Conservation (phyloP, 1,284 basidiomycete genomes). For the Ceratobasidium sp. region DNA sequence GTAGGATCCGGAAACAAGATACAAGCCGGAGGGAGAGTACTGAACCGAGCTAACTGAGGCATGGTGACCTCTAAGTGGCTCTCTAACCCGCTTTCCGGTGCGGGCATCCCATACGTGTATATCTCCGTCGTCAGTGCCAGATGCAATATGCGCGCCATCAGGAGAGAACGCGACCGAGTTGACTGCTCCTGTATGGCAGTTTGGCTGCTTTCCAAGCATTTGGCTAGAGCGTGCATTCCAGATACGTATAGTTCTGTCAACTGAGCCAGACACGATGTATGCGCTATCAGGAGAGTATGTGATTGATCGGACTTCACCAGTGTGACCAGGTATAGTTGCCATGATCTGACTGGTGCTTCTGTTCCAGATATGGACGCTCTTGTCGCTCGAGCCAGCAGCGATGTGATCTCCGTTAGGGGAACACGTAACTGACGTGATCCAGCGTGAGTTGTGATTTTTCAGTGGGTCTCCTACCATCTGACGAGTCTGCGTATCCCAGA, state of each 20-base stretch:
- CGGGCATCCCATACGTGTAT: slow-evolving; percentile 3
- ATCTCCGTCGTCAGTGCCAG: no score
- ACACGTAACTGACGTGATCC: not conserved
- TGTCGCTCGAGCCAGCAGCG: not conserved
- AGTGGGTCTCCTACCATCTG: not conserved
- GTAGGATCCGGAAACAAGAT: not conserved
- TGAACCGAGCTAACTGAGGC: not conserved
- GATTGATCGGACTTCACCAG: no score
- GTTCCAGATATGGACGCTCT: not conserved
- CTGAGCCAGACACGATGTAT: no score
- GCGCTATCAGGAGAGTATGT: no score
- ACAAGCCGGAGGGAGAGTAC: not conserved
- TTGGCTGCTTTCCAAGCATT: no score
- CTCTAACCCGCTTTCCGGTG: not conserved
- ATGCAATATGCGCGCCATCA: no score
- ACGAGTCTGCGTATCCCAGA: not conserved
- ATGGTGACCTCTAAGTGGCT: not conserved
- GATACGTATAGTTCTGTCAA: no score
- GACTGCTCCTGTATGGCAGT: no score
- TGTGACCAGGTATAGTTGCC: no score
- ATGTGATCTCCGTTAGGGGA: not conserved
- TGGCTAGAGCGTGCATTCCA: no score
- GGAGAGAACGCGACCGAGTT: no score
- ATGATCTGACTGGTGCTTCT: not conserved
- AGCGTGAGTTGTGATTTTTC: not conserved